Evolutionary conservation across 495 filamentous ascomycete species (phyloP), one percentile per base, ranked within the genome.

Genomic region (Lichenothelia convexa): DNA sequence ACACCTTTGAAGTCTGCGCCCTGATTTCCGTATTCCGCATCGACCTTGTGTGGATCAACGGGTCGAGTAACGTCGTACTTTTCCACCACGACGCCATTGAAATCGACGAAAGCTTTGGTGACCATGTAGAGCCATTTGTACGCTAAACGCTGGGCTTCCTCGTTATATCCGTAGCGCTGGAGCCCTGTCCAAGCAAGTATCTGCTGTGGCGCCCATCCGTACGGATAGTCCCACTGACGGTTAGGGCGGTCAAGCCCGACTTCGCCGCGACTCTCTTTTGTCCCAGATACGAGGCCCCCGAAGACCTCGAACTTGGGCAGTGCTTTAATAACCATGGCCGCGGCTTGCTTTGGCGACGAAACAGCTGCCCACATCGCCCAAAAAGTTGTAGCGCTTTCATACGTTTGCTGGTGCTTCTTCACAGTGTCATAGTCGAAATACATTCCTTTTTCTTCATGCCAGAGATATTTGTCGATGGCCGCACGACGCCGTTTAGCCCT

Each of bases 51-150:
- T 18, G 89, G 81, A 46, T 87, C 83, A 44, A 85, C 71, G 17
- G 73, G 73, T 35, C 81, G 61, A 32, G 89, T 95, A 31, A 97
- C 89, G 57, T 97, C 80, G 60, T 97, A 97, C 55, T 97, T 97
- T 61, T 97, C 89, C 0, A 94, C 89, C 15, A 97, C 85, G 20
- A 93, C 82, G 16, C 89, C 89, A 47, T 94, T 93, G 64, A 85
- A 95, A 48, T 97, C 85, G 18, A 92, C 80, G 58, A 95, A 97
- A 0, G 85, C 81, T 55, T 89, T 92, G 21, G 80, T 93, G 46
- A 93, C 79, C 87, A 94, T 95, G 55, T 83, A 91, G 17, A 93
- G 60, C 89, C 89, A 97, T 52, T 82, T 83, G 57, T 95, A 95
- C 0, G 80, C 76, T 26, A 97, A 57, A 17, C 85, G 64, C 57